A percentile compares a stretch with the other conserved stretches of the same genome.
Evolutionary conservation across 2,329 filamentous ascomycete species (phyloP).

Genomic region (Beauveria asiatica): DNA sequence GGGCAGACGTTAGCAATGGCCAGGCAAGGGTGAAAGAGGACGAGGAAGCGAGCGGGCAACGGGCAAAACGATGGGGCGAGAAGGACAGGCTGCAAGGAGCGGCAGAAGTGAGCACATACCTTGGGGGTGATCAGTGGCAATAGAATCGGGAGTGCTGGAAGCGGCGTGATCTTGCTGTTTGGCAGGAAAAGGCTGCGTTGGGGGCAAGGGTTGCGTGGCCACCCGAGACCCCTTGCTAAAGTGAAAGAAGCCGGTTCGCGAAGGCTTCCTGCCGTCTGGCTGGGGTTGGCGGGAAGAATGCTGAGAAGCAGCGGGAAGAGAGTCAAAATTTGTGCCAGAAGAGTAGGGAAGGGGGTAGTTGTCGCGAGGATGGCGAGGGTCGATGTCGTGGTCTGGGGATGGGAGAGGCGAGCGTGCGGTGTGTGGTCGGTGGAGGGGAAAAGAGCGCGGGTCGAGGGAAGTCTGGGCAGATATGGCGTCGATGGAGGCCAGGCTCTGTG

Average conservation of each 20-base stretch:
- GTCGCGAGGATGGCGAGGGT: slow-evolving; percentile 3
- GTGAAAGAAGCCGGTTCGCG: slow-evolving; percentile 43
- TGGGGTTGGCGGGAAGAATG: slow-evolving; percentile 18
- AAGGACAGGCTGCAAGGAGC: not conserved
- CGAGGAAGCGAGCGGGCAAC: not conserved
- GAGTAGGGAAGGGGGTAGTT: slow-evolving; percentile 3
- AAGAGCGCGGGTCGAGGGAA: slow-evolving; percentile 34
- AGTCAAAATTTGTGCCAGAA: slow-evolving; percentile 9
- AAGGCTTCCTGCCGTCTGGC: slow-evolving; percentile 33
- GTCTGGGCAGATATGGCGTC: slow-evolving; percentile 27
- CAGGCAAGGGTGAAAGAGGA: not conserved
- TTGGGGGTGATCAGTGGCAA: slow-evolving; percentile 15
- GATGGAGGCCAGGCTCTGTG: slow-evolving; percentile 23
- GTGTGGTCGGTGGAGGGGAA: slow-evolving; percentile 13
- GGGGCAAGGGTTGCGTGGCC: slow-evolving; percentile 23
- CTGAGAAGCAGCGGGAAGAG: slow-evolving; percentile 16
- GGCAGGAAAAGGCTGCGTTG: slow-evolving; percentile 14
- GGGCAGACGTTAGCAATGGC: not conserved
- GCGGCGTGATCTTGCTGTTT: slow-evolving; percentile 9
- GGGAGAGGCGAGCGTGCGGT: slow-evolving; percentile 11
- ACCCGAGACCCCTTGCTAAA: slow-evolving; percentile 40
- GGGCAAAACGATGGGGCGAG: not conserved
- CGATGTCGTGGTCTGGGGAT: slow-evolving; percentile 15
- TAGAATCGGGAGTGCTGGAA: not conserved
- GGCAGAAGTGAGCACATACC: slow-evolving; percentile 21